Conservation (phyloP, 495 filamentous ascomycete genomes). For the Achaetomiella virescens region DNA sequence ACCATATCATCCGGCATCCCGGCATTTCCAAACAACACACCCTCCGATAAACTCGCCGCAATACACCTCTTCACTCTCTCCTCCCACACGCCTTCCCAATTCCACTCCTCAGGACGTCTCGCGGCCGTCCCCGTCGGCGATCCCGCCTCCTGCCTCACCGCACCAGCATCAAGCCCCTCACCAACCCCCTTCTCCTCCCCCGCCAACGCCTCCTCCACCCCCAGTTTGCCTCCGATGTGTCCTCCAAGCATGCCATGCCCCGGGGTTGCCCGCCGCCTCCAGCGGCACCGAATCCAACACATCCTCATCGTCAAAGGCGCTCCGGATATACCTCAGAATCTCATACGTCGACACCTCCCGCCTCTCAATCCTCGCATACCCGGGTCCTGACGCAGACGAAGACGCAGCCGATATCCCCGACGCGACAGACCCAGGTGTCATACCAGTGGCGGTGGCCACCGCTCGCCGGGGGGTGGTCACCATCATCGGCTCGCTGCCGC, state of each 20-base stretch:
- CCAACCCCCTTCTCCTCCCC: not conserved
- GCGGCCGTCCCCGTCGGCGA: not conserved
- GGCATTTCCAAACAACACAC: constrained; percentile 63
- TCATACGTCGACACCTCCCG: constrained; percentile 47
- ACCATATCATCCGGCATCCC: constrained; percentile 64
- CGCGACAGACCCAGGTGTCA: constrained; percentile 31
- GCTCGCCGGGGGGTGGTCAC: constrained; percentile 4
- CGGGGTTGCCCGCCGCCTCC: constrained; percentile 76
- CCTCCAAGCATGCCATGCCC: constrained; percentile 87
- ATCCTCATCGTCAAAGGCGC: constrained; percentile 67
- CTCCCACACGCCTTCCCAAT: constrained; percentile 95
- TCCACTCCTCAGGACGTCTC: constrained; percentile 75
- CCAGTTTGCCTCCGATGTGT: constrained; percentile 48
- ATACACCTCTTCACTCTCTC: constrained; percentile 72
- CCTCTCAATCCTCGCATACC: constrained; percentile 11
- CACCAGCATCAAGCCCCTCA: not conserved
- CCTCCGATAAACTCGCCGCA: constrained; percentile 67
- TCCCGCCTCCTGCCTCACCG: constrained; percentile 1
- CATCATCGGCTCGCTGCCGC: not conserved
- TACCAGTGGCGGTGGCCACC: constrained; percentile 19
- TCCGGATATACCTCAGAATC: constrained; percentile 73
- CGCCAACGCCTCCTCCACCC: constrained; percentile 17
- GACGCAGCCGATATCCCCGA: constrained; percentile 4
- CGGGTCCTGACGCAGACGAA: not conserved
- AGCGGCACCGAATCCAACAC: constrained; percentile 74